Evolutionary conservation across 805 yeast genomes (phyloP).

Genomic region (Metschnikowia chrysomelidarum): DNA sequence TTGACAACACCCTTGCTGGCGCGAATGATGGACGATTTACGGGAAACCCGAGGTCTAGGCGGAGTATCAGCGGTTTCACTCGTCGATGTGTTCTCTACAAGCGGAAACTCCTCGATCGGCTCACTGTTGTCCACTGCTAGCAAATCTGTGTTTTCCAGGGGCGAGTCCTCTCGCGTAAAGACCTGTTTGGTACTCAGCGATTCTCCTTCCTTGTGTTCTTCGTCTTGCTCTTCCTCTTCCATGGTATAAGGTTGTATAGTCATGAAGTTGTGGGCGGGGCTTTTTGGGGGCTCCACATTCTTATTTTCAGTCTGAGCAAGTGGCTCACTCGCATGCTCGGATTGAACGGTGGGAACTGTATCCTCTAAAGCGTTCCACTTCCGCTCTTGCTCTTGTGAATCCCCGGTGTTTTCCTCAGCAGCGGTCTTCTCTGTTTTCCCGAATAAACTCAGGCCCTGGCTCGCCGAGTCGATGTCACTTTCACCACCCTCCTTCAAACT

Average conservation of each 20-base stretch:
- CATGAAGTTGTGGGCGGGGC: slow-evolving; percentile 10
- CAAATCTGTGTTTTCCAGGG: slow-evolving; percentile 1
- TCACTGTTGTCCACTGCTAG: slow-evolving; percentile 10
- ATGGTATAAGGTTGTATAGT: slow-evolving; percentile 22
- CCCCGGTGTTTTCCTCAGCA: too few relatives aligned
- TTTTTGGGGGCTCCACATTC: neutral
- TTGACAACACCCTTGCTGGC: slow-evolving; percentile 19
- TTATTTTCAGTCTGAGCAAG: neutral
- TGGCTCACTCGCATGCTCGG: too few relatives aligned
- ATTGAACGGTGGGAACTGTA: too few relatives aligned
- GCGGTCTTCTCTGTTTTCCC: too few relatives aligned
- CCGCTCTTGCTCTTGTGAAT: too few relatives aligned
- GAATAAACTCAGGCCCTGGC: too few relatives aligned
- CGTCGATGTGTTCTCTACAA: slow-evolving; percentile 1
- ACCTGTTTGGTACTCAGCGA: neutral
- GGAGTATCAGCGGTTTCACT: neutral
- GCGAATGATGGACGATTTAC: slow-evolving; percentile 15
- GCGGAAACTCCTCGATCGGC: slow-evolving; percentile 12
- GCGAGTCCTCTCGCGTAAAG: neutral
- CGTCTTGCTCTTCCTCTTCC: slow-evolving; percentile 2
- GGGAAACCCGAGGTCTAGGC: slow-evolving; percentile 5
- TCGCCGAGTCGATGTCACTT: too few relatives aligned
- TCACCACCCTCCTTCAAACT: too few relatives aligned
- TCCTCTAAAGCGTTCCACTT: too few relatives aligned
- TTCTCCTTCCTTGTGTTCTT: neutral